phyloP scores from a whole-genome alignment of 1,284 basidiomycete genomes.

The Ceratobasidium sp. region DNA sequence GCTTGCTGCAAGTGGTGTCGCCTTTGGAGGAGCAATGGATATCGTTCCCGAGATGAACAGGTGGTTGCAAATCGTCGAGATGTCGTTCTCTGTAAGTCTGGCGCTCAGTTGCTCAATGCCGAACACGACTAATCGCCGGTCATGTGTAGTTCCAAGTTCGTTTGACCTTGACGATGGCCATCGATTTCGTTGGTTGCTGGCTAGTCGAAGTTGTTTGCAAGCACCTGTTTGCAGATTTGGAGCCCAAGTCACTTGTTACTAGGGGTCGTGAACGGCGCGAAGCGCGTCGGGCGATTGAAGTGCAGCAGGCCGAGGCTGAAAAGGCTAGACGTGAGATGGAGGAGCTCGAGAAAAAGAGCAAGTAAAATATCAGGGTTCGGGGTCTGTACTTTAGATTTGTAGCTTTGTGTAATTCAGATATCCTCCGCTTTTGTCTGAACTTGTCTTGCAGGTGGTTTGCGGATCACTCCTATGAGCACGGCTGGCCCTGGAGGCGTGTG shows the following conservation, averaged over 20 bases:
- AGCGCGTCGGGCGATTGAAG: slow-evolving; percentile 59
- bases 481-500: too few relatives aligned
- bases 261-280: slow-evolving; percentile 81
- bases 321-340: slow-evolving; percentile 41
- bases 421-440: background rate
- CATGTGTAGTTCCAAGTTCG: slow-evolving; percentile 78
- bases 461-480: background rate
- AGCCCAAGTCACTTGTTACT: slow-evolving; percentile 87
- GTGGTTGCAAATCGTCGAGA: slow-evolving; percentile 97
- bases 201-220: slow-evolving; percentile 88
- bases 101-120: background rate
- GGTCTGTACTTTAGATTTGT: slow-evolving; percentile 24
- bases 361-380: slow-evolving; percentile 9
- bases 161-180: slow-evolving; percentile 82
- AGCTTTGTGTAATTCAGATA: slow-evolving; percentile 31
- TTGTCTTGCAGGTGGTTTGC: background rate
- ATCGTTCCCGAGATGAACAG: slow-evolving; percentile 95
- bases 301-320: slow-evolving; percentile 45
- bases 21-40: slow-evolving; percentile 93
- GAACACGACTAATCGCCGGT: background rate
- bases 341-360: slow-evolving; percentile 48
- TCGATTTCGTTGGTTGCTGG: slow-evolving; percentile 92
- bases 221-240: slow-evolving; percentile 86
- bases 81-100: slow-evolving; percentile 76
- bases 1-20: slow-evolving; percentile 86